These are phyloP conservation scores for Saposhnikovia divaricata DNA, from an alignment of 129 eudicot genomes.

Conservation along the genomic window DNA sequence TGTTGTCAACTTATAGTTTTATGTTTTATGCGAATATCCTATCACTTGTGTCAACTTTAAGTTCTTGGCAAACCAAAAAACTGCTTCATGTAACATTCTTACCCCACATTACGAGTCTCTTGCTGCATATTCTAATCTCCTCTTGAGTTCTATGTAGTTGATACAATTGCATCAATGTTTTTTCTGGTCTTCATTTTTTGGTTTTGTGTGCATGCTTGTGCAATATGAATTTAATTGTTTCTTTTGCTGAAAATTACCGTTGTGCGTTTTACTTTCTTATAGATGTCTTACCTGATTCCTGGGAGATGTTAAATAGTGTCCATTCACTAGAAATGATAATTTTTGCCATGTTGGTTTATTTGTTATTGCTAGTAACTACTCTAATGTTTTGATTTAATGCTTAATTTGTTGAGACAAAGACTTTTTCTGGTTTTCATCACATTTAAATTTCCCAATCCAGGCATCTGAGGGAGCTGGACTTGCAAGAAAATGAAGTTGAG, in stretches of 20 bases:
- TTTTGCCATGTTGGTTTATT: not conserved
- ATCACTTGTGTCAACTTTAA: not conserved
- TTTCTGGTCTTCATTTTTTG: not conserved
- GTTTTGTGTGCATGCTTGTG: not conserved
- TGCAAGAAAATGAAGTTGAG: constrained; percentile 67
- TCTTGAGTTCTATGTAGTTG: not conserved
- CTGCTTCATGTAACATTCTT: not conserved
- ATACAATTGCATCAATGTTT: not conserved
- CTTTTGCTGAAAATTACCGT: not conserved
- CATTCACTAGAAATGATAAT: not conserved
- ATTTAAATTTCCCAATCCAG: constrained; percentile 23
- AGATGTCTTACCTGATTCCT: not conserved
- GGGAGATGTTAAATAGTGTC: not conserved
- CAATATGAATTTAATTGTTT: not conserved
- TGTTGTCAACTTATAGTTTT: not conserved
- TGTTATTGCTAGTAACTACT: not conserved
- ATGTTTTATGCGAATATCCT: not conserved
- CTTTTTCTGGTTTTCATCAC: not conserved
- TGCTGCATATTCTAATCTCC: not conserved
- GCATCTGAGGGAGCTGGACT: constrained; percentile 65
- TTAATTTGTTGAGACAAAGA: not conserved
- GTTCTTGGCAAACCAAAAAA: not conserved
- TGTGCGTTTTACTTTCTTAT: not conserved
- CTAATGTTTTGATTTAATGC: not conserved
- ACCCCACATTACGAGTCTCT: not conserved